phyloP scores from a whole-genome alignment of 2,329 filamentous ascomycete genomes.

The Zasmidium angulare region DNA sequence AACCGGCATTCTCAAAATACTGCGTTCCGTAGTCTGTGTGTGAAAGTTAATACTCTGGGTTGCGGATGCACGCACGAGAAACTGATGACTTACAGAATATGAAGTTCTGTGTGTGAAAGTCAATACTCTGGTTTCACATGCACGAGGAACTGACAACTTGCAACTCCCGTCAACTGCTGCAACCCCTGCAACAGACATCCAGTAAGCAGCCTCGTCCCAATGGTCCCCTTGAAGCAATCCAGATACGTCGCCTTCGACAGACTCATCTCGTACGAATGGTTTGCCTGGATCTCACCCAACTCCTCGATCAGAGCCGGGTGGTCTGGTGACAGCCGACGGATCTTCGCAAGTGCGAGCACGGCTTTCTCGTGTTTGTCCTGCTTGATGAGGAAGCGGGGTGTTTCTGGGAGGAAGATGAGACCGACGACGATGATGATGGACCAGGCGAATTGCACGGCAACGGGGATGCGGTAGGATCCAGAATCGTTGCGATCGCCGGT shows the following conservation, averaged over 20 bases:
- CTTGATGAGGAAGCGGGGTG: constrained; percentile 38
- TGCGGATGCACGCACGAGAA: too few relatives aligned
- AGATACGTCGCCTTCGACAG: constrained; percentile 60
- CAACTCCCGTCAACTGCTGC: constrained; percentile 67
- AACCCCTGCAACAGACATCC: constrained; percentile 74
- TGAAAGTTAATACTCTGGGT: too few relatives aligned
- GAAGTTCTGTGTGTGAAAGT: constrained; percentile 3
- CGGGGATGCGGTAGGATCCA: constrained; percentile 38
- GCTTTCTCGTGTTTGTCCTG: constrained; percentile 31
- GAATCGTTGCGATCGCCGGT: constrained; percentile 49
- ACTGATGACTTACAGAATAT: too few relatives aligned
- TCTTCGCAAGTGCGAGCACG: constrained; percentile 44
- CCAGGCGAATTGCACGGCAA: constrained; percentile 39
- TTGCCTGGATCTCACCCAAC: constrained; percentile 80
- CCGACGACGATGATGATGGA: constrained; percentile 35
- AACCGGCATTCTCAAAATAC: constrained; percentile 57
- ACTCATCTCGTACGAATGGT: constrained; percentile 79
- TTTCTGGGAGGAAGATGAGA: constrained; percentile 35
- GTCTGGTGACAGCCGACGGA: constrained; percentile 71
- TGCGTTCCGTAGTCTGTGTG: constrained; percentile 63
- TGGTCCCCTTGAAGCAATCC: constrained; percentile 59
- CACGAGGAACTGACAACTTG: too few relatives aligned
- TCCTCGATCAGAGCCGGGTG: constrained; percentile 63
- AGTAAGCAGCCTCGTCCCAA: constrained; percentile 69
- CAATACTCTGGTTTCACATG: too few relatives aligned